These are phyloP conservation scores for Ilex paraguariensis DNA, from an alignment of 305 asterid genomes.

Conservation along the genomic window DNA sequence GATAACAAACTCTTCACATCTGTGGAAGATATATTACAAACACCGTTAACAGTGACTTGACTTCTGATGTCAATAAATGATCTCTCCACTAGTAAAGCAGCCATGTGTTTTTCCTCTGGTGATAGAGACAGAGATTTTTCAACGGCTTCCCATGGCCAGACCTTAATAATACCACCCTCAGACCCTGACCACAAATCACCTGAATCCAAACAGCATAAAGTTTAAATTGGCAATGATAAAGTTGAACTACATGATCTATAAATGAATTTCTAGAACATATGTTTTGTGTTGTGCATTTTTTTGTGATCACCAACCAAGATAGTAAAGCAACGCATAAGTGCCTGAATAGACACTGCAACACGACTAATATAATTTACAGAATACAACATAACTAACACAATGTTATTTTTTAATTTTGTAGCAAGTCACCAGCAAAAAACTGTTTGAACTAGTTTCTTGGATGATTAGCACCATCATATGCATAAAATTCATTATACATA, in stretches of 20 bases:
- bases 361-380: too few relatives aligned
- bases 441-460: too few relatives aligned
- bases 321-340: too few relatives aligned
- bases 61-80: slow-evolving; percentile 70
- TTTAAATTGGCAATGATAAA: neutral
- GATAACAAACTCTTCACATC: slow-evolving; percentile 75
- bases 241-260: neutral
- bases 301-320: too few relatives aligned
- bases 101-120: slow-evolving; percentile 83
- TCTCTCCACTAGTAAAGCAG: slow-evolving; percentile 80
- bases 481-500: too few relatives aligned
- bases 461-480: too few relatives aligned
- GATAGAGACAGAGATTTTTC: slow-evolving; percentile 80
- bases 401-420: too few relatives aligned
- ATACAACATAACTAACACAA: too few relatives aligned
- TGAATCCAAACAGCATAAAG: slow-evolving; percentile 21
- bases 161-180: slow-evolving; percentile 67
- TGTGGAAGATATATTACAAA: slow-evolving; percentile 71
- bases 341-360: too few relatives aligned
- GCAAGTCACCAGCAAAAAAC: too few relatives aligned
- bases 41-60: slow-evolving; percentile 86
- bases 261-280: too few relatives aligned
- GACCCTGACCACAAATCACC: slow-evolving; percentile 98
- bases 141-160: slow-evolving; percentile 90
- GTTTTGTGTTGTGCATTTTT: too few relatives aligned